Evolutionary conservation across 2,329 filamentous ascomycete species (phyloP).

Genomic region (Mycogone perniciosa): DNA sequence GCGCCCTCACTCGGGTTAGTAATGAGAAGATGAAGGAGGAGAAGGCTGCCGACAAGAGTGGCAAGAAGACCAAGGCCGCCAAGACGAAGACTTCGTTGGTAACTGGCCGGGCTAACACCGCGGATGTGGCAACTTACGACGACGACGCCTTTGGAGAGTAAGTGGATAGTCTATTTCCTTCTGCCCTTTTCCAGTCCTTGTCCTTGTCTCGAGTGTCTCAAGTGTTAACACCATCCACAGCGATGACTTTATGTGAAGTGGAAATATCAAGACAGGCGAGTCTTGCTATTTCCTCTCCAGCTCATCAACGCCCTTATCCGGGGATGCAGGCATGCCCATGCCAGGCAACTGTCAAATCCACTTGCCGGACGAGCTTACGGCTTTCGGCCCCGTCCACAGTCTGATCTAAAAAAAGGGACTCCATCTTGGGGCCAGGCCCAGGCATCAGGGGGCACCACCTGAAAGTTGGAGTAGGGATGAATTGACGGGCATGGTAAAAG

Average conservation of each 20-base stretch:
- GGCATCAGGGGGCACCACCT: no score
- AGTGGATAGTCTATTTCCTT: conserved; percentile 35
- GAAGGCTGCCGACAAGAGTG: conserved; percentile 86
- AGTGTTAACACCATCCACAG: conserved; percentile 32
- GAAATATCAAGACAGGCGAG: neutral
- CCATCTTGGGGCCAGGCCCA: no score
- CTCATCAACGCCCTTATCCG: neutral
- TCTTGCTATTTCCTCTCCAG: neutral
- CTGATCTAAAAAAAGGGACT: no score
- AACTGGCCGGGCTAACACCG: conserved; percentile 51
- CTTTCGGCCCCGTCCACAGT: no score
- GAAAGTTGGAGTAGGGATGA: no score
- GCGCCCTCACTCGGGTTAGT: conserved; percentile 76
- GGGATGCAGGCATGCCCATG: neutral
- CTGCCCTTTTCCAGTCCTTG: neutral
- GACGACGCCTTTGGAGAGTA: conserved; percentile 78
- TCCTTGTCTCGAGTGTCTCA: neutral
- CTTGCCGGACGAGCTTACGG: no score
- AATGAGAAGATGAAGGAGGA: conserved; percentile 99
- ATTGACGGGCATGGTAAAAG: no score
- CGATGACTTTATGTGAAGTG: conserved; percentile 66
- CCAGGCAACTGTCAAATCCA: neutral
- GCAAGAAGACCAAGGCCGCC: conserved; percentile 94
- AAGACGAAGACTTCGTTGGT: conserved; percentile 89
- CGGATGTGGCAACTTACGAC: conserved; percentile 74